Percentiles rank a stretch among this genome's conserved stretches.
Evolutionary conservation across 2,329 filamentous ascomycete species (phyloP).

Genomic region (Mariannaea sp.): DNA sequence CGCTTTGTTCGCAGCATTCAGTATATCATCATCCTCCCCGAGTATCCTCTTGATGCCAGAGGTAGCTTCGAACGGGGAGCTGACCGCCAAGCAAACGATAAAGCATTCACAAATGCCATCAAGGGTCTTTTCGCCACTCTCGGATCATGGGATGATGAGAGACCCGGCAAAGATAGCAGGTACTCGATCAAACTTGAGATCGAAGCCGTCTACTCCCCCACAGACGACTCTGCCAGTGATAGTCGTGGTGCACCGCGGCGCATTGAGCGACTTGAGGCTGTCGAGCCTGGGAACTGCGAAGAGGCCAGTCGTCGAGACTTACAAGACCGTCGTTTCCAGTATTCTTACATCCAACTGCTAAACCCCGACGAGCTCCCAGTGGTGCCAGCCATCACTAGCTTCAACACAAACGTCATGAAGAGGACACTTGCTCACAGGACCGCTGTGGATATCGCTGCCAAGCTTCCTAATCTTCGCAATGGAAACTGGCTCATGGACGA

Average conservation of each 20-base stretch:
- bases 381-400: slow-evolving; percentile 17
- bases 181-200: slow-evolving; percentile 24
- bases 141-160: slow-evolving; percentile 24
- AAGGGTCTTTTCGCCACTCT: slow-evolving; percentile 25
- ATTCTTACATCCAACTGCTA: slow-evolving; percentile 21
- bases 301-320: slow-evolving; percentile 14
- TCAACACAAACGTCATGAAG: slow-evolving; percentile 20
- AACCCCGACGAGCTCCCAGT: slow-evolving; percentile 10
- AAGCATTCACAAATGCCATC: slow-evolving; percentile 29
- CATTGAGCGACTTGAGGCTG: slow-evolving; percentile 19
- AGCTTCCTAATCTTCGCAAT: slow-evolving; percentile 21
- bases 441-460: slow-evolving; percentile 20
- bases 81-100: slow-evolving; percentile 28
- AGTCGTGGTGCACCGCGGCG: slow-evolving; percentile 14
- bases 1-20: slow-evolving; percentile 24
- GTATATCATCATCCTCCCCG: slow-evolving; percentile 27
- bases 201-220: slow-evolving; percentile 19
- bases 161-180: slow-evolving; percentile 11
- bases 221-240: slow-evolving; percentile 21
- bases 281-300: slow-evolving; percentile 18
- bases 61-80: slow-evolving; percentile 27
- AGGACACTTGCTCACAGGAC: slow-evolving; percentile 18
- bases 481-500: slow-evolving; percentile 22
- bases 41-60: slow-evolving; percentile 22
- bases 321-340: slow-evolving; percentile 24